Percentiles rank a stretch among this genome's conserved stretches.
Conservation (phyloP, 1,284 basidiomycete genomes). For the Volvariella surrecta region DNA sequence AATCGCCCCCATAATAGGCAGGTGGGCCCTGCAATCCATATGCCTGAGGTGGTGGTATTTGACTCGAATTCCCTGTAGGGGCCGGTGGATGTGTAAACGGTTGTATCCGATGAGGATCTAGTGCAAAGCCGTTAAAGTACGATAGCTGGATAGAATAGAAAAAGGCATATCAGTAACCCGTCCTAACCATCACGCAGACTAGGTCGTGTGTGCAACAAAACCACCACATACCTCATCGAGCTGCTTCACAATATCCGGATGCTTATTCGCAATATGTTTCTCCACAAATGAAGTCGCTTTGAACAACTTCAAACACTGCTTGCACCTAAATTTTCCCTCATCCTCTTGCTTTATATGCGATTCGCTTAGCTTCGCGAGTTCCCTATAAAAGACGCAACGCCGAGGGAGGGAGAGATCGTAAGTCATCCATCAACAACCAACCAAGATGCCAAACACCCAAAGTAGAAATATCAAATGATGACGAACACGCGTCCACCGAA, state of each 20-base stretch:
- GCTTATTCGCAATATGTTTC: slow-evolving; percentile 90
- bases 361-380: slow-evolving; percentile 70
- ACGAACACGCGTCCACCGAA: no score
- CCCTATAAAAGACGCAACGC: slow-evolving; percentile 47
- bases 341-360: slow-evolving; percentile 88
- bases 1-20: slow-evolving; percentile 37
- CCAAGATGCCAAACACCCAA: no score
- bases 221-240: slow-evolving; percentile 61
- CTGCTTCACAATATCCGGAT: slow-evolving; percentile 68
- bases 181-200: not conserved
- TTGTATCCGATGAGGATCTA: slow-evolving; percentile 88
- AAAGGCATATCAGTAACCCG: slow-evolving; percentile 4
- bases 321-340: slow-evolving; percentile 91
- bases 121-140: slow-evolving; percentile 88
- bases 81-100: slow-evolving; percentile 74
- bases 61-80: slow-evolving; percentile 46
- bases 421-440: not conserved
- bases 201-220: not conserved
- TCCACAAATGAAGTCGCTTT: slow-evolving; percentile 92
- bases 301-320: slow-evolving; percentile 91
- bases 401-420: no score
- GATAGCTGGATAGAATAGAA: slow-evolving; percentile 45
- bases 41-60: slow-evolving; percentile 68
- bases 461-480: no score
- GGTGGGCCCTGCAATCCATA: slow-evolving; percentile 60